Conservation (phyloP, 495 filamentous ascomycete species). For the Bombardia bombarda region DNA sequence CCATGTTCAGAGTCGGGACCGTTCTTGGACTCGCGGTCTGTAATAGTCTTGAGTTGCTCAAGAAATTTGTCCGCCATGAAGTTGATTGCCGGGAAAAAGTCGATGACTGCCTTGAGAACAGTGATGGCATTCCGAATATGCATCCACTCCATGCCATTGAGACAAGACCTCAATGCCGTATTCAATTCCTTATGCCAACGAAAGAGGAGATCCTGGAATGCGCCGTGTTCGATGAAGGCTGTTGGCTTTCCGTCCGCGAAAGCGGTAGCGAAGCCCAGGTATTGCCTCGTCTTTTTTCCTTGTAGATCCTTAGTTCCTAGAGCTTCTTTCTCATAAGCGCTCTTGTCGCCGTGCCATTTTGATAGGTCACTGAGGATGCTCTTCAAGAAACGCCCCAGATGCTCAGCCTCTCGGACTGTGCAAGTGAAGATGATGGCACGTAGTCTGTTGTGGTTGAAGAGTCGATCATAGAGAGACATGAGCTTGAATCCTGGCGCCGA, state of each 20-base stretch:
- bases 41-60: constrained; percentile 59
- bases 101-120: constrained; percentile 70
- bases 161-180: constrained; percentile 66
- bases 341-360: constrained; percentile 73
- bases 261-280: constrained; percentile 51
- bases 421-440: constrained; percentile 77
- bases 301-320: constrained; percentile 35
- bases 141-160: constrained; percentile 85
- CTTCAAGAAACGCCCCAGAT: constrained; percentile 80
- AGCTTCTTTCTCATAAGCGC: constrained; percentile 72
- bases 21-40: constrained; percentile 57
- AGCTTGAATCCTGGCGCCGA: constrained; percentile 83
- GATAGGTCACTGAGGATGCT: constrained; percentile 69
- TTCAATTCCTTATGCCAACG: constrained; percentile 82
- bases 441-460: constrained; percentile 75
- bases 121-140: constrained; percentile 94
- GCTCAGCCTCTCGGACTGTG: constrained; percentile 82
- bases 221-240: constrained; percentile 69
- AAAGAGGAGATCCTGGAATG: constrained; percentile 75
- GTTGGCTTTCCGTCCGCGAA: constrained; percentile 55
- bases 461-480: constrained; percentile 69
- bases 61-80: constrained; percentile 73
- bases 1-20: constrained; percentile 58
- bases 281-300: constrained; percentile 26
- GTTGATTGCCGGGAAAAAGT: constrained; percentile 79